phyloP scores from a whole-genome alignment of 139 green algal genomes.

The Limnomonas spitsbergensis region DNA sequence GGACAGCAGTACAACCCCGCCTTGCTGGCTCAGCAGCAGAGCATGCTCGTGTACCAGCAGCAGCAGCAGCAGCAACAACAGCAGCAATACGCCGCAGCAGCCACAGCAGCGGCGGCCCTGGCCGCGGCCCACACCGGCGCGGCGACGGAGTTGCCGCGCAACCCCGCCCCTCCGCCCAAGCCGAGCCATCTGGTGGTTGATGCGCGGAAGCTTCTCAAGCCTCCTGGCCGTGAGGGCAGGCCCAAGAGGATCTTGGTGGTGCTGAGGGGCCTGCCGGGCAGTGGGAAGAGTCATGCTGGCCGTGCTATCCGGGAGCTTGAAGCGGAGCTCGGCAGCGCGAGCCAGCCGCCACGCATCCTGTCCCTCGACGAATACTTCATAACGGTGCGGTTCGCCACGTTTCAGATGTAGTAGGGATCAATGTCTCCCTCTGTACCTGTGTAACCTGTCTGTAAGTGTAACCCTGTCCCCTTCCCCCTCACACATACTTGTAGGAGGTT shows the following conservation, averaged over 20 bases:
- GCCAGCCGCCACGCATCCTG: conserved; percentile 62
- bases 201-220: conserved; percentile 15
- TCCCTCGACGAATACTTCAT: conserved; percentile 88
- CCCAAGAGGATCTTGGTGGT: conserved; percentile 59
- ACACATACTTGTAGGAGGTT: conserved; percentile 48
- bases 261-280: conserved; percentile 72
- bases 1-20: not conserved
- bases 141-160: not conserved
- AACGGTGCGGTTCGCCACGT: conserved; percentile 52
- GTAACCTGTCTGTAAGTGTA: no score
- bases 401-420: no score
- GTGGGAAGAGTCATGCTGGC: conserved; percentile 73
- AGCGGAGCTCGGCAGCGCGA: conserved; percentile 42
- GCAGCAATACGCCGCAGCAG: conserved; percentile 1
- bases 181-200: conserved; percentile 1
- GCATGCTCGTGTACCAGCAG: not conserved
- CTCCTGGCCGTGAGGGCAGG: conserved; percentile 39
- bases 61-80: conserved; percentile 12
- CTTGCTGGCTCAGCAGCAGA: not conserved
- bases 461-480: no score
- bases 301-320: conserved; percentile 65
- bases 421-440: no score
- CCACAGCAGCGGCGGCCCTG: not conserved
- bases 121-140: not conserved
- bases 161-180: not conserved